Evolutionary conservation across 1,284 basidiomycete genomes (phyloP).

Genomic region (Ceratobasidium sp.): DNA sequence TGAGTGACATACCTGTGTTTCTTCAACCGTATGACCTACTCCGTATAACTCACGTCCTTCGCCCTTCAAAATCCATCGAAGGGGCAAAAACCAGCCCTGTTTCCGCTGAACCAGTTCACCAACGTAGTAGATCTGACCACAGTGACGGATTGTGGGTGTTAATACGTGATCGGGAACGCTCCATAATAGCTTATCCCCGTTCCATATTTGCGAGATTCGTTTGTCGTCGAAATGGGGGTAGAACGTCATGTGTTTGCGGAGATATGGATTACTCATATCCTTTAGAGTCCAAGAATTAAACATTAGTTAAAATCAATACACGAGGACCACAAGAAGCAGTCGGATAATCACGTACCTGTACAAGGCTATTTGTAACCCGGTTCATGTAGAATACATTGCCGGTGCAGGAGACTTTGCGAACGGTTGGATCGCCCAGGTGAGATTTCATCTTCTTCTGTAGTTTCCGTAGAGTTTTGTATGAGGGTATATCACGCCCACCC

Average conservation of each 20-base stretch:
- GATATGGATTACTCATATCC: conserved; percentile 38
- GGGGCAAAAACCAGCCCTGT: background rate
- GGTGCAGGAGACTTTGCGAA: conserved; percentile 48
- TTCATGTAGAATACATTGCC: conserved; percentile 57
- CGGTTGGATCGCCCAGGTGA: conserved; percentile 51
- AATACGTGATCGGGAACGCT: conserved; percentile 6
- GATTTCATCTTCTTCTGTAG: conserved; percentile 45
- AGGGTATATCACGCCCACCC: conserved; percentile 54
- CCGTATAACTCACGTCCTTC: background rate
- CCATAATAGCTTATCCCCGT: background rate
- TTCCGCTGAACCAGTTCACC: background rate
- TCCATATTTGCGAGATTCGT: background rate
- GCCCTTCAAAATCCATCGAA: background rate
- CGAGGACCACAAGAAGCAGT: no score
- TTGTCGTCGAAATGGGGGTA: conserved; percentile 6
- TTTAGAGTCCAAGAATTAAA: background rate
- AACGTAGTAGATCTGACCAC: background rate
- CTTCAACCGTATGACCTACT: background rate
- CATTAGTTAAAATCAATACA: no score
- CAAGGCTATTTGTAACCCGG: no score
- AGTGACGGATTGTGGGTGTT: background rate
- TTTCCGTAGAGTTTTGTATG: conserved; percentile 49
- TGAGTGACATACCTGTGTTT: background rate
- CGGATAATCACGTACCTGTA: no score
- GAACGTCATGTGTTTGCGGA: conserved; percentile 24